These are phyloP conservation scores for Primulina eburnea DNA, from an alignment of 257 asterid genomes.

Conservation along the genomic window DNA sequence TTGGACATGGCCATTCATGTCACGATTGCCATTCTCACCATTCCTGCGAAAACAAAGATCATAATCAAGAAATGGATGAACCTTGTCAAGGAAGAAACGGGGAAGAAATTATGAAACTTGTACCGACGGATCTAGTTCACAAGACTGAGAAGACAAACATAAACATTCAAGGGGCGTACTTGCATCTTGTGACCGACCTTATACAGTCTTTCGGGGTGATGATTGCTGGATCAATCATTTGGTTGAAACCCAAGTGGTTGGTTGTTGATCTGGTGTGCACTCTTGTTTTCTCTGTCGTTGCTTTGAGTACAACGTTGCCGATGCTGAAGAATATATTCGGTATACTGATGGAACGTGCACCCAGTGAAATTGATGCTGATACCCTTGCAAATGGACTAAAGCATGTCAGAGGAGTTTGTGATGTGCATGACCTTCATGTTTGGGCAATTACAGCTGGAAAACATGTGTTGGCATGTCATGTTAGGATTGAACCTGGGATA, in stretches of 20 bases:
- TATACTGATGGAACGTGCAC: constrained; percentile 70
- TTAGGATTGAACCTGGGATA: constrained; percentile 43
- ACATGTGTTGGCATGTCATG: constrained; percentile 60
- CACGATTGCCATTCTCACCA: constrained; percentile 47
- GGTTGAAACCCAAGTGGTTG: constrained; percentile 70
- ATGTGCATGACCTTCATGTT: constrained; percentile 73
- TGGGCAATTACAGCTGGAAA: constrained; percentile 73
- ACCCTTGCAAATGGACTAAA: constrained; percentile 51
- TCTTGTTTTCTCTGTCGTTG: constrained; percentile 47
- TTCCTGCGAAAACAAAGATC: constrained; percentile 19
- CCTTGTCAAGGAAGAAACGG: constrained; percentile 13
- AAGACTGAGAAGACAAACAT: constrained; percentile 39
- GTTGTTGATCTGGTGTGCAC: constrained; percentile 69
- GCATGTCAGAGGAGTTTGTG: constrained; percentile 46
- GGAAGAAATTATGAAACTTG: constrained; percentile 35
- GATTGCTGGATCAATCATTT: constrained; percentile 72
- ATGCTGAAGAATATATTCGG: constrained; percentile 51
- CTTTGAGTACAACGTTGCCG: constrained; percentile 51
- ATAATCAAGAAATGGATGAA: constrained; percentile 37
- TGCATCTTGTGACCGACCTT: constrained; percentile 66
- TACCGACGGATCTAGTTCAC: constrained; percentile 30
- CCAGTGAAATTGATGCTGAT: constrained; percentile 46
- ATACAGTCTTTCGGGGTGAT: constrained; percentile 79
- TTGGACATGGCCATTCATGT: constrained; percentile 61
- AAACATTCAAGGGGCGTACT: constrained; percentile 75